Conservation (phyloP, 768 basidiomycete genomes). For the Phanerodontia chrysosporium region DNA sequence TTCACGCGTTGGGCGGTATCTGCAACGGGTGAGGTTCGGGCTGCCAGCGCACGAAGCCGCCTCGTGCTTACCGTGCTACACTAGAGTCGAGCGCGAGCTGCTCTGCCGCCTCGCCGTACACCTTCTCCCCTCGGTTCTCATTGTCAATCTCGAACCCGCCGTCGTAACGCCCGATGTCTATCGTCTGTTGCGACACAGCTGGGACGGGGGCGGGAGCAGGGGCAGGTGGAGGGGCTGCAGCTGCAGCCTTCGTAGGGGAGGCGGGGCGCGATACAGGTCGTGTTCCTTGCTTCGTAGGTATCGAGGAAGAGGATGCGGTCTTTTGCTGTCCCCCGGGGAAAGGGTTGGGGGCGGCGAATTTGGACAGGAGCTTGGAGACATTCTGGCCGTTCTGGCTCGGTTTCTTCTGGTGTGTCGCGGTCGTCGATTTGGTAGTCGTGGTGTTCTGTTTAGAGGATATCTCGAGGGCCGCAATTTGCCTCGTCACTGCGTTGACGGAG, state of each 20-base stretch:
- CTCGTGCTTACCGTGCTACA: conserved; percentile 48
- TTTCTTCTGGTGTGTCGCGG: conserved; percentile 44
- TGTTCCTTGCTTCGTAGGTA: conserved; percentile 10
- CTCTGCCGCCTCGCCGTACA: conserved; percentile 75
- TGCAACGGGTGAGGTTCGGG: background rate
- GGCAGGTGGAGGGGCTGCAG: conserved; percentile 11
- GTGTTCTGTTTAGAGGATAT: conserved; percentile 48
- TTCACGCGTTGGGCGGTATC: conserved; percentile 71
- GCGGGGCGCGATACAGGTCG: conserved; percentile 8
- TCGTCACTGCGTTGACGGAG: conserved; percentile 50
- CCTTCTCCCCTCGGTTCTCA: conserved; percentile 68
- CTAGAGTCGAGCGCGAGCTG: conserved; percentile 85
- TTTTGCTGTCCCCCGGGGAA: conserved; percentile 19
- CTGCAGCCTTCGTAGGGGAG: conserved; percentile 26
- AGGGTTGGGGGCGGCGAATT: conserved; percentile 67
- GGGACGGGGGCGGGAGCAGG: conserved; percentile 18
- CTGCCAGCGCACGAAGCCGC: background rate
- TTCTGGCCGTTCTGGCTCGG: conserved; percentile 45
- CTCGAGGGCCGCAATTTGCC: conserved; percentile 68
- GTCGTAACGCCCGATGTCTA: conserved; percentile 90
- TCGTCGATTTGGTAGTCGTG: conserved; percentile 22
- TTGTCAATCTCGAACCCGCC: conserved; percentile 94
- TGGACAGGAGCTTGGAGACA: conserved; percentile 68
- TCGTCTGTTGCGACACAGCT: conserved; percentile 16
- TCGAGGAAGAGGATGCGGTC: conserved; percentile 15